phyloP scores from a whole-genome alignment of 2,329 filamentous ascomycete species.

The Diaporthe nobilis region DNA sequence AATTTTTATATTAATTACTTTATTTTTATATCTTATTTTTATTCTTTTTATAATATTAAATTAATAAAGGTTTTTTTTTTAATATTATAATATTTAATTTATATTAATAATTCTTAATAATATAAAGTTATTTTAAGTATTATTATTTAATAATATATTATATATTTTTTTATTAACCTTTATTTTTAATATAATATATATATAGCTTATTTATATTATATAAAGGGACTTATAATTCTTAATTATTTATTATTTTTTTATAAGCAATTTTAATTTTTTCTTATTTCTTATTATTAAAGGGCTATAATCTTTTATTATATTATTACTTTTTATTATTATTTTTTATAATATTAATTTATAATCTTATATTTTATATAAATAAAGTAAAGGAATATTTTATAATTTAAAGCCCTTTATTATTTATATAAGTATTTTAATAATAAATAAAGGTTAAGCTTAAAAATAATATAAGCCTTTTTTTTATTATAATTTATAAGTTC shows the following conservation, averaged over 20 bases:
- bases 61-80: slow-evolving; percentile 3
- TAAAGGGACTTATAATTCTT: slow-evolving; percentile 3
- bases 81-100: background rate
- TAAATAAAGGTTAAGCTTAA: no score
- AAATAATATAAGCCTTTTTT: no score
- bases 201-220: background rate
- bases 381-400: no score
- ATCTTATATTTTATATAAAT: no score
- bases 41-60: background rate
- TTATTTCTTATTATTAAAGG: slow-evolving; percentile 6
- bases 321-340: background rate
- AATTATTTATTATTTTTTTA: background rate
- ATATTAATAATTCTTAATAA: slow-evolving; percentile 21
- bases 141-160: background rate
- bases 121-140: slow-evolving; percentile 2
- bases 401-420: no score
- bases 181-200: background rate
- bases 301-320: no score
- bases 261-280: background rate
- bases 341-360: no score
- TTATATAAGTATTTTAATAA: no score
- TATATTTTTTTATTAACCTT: background rate
- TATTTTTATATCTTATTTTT: no score
- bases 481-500: no score
- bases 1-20: no score